Base-by-base conservation (phyloP, 805 yeast genomes). In the Suhomyces kilbournensis region DNA sequence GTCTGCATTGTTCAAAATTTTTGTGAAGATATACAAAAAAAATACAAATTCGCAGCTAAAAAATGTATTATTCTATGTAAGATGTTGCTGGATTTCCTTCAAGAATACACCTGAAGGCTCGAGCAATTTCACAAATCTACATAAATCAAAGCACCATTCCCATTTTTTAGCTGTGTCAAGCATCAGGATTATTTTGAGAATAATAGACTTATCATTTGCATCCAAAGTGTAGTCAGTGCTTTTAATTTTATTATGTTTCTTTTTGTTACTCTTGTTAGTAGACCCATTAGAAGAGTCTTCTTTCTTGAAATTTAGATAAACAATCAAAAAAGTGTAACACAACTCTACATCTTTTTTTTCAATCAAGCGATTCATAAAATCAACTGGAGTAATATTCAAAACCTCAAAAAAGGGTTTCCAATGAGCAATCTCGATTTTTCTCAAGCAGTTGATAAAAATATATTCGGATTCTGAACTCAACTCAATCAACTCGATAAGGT, bases 371-470 rank as follows among this genome's bases (percentile, higher is more conserved):
- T 73, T 66, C 74, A 79, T 73, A 47, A 78, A 68, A 20, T 70
- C 69, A 14, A 78, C 67, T 2, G 85, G 85, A 0, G 76, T 71
- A 32, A 72, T 69, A 3, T 69, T 61, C 22, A 77, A 61, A 22
- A 72, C 66, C 3, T 62, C 56, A 59, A 81, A 81, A 52, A 80
- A 80, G n/a, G 61, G 63, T 4, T 65, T 48, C 88, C 88, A 83
- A 60, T 78, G 79, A 40, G 71, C 74, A 47, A 78, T 73, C 59
- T 83, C 88, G 14, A 82, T 82, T 54, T 83, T 83, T 30, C 88
- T 67, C 32, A 85, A 78, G 58, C 86, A 82, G 54, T 78, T 80
- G 45, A 81, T 70, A 50, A 74, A 76, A n/a, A 81, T 73, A 4
- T 61, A 60, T 22, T 68, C 71, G 69, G 68, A 60, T 50, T 66